phyloP scores from a whole-genome alignment of 2,329 filamentous ascomycete species.

The Dothideomycetes sp. region DNA sequence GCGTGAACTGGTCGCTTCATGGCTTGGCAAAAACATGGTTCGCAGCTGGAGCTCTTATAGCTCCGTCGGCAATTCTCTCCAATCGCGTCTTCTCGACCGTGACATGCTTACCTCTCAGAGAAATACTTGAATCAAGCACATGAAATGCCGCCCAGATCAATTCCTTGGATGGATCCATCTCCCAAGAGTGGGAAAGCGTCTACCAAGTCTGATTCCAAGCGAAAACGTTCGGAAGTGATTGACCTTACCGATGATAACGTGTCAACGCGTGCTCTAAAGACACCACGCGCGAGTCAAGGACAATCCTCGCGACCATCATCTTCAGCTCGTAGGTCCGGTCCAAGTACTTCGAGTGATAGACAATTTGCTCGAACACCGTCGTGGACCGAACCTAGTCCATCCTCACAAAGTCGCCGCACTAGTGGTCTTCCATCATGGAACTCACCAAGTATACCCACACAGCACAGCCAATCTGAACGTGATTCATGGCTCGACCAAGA shows the following conservation, averaged over 20 bases:
- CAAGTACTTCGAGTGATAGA: neutral
- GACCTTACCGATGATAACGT: slow-evolving; percentile 6
- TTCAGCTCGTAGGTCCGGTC: neutral
- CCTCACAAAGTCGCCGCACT: neutral
- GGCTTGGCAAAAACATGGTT: too few species aligned
- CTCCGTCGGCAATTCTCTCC: too few species aligned
- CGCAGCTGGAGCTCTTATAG: too few species aligned
- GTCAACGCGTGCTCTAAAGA: slow-evolving; percentile 7
- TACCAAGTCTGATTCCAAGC: slow-evolving; percentile 6
- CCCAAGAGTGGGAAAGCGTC: too few species aligned
- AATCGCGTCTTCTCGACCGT: too few species aligned
- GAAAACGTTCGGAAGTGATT: slow-evolving; percentile 10
- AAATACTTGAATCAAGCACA: too few species aligned
- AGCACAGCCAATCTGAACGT: slow-evolving; percentile 10
- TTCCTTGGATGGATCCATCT: slow-evolving; percentile 9
- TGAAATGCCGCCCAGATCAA: slow-evolving; percentile 9
- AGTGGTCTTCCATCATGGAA: slow-evolving; percentile 5
- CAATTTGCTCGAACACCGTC: slow-evolving; percentile 1
- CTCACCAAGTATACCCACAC: neutral
- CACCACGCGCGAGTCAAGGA: neutral
- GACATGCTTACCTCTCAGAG: too few species aligned
- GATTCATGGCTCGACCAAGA: slow-evolving; percentile 16
- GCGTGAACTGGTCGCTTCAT: too few species aligned
- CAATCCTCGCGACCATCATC: neutral
- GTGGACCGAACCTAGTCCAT: slow-evolving; percentile 5